These are phyloP conservation scores for Coniochaeta sp. DNA, from an alignment of 2,329 filamentous ascomycete species.

Conservation along the genomic window DNA sequence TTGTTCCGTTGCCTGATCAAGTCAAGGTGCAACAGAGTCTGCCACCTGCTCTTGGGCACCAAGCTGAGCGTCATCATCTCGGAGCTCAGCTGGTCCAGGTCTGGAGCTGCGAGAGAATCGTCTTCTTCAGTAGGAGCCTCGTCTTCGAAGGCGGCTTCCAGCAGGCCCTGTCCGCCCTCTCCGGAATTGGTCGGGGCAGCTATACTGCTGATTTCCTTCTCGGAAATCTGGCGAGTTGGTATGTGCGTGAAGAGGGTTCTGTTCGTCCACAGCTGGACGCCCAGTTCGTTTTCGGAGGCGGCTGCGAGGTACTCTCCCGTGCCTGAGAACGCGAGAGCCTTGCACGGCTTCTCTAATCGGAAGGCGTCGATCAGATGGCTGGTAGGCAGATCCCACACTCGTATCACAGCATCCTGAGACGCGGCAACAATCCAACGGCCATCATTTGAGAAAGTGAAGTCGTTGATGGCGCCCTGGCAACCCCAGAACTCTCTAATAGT, in stretches of 20 bases:
- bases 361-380: conserved; percentile 94
- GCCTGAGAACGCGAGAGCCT: conserved; percentile 75
- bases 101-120: conserved; percentile 45
- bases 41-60: conserved; percentile 87
- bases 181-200: conserved; percentile 70
- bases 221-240: conserved; percentile 76
- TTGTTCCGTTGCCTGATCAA: conserved; percentile 91
- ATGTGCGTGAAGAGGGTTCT: conserved; percentile 84
- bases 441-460: conserved; percentile 85
- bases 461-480: conserved; percentile 64
- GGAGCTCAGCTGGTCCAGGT: conserved; percentile 69
- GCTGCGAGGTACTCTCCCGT: conserved; percentile 95
- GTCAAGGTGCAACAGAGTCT: conserved; percentile 87
- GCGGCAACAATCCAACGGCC: conserved; percentile 90
- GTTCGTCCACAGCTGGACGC: conserved; percentile 96
- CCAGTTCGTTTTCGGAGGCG: conserved; percentile 71
- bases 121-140: conserved; percentile 42
- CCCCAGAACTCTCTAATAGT: conserved; percentile 92
- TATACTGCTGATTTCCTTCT: conserved; percentile 61
- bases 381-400: conserved; percentile 93
- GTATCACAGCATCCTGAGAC: conserved; percentile 69
- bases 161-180: conserved; percentile 67
- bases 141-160: conserved; percentile 69
- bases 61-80: conserved; percentile 85
- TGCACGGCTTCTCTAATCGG: conserved; percentile 70